Evolutionary conservation across 176 grass and related monocot genomes (phyloP), one percentile per base, ranked within the genome.

Genomic region (Luzula sylvatica): DNA sequence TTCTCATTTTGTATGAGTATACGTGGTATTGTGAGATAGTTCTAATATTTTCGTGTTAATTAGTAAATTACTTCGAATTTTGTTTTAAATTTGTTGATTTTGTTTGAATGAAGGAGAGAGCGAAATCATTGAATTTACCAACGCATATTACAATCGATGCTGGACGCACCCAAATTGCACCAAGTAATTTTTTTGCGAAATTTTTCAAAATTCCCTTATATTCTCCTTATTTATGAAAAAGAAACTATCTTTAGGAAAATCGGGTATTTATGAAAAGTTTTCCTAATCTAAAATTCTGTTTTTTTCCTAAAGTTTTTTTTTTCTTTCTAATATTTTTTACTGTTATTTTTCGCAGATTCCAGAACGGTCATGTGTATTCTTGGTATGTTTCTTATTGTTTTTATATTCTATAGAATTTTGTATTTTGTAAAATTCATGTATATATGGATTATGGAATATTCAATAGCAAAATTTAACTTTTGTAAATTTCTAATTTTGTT

Each of bases 151-250:
- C 81, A 29, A 90, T 98, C 72, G 92, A 98, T 57, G 92, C 92
- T 49, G 85, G 92, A 54, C 78, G 85, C 45, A 98, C 92, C 48
- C 92, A 98, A 66, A 98, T 98, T 82, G 92, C 85, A 44, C 92
- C 92, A 53, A 98, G 92, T 98, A 56, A 76, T 70, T 76, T 78
- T 20, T 40, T 39, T 7, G 8, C 46, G 38, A 32, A 60, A 42
- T 16, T 62, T 28, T 3, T 56, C 14, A 3, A 0, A 3, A 55
- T 61, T 2, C 46, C n/a, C 26, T 23, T 18, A 3, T 1, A 15
- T 21, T 17, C n/a, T 9, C 42, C 14, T 20, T 42, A 41, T 51
- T 58, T 65, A 6, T 26, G 17, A 2, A 52, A 8, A 16, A 42
- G 40, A 25, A 16, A 38, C 23, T 26, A 66, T 42, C 32, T 8